phyloP scores from a whole-genome alignment of 2,329 filamentous ascomycete species.

The Aureobasidium sp. region DNA sequence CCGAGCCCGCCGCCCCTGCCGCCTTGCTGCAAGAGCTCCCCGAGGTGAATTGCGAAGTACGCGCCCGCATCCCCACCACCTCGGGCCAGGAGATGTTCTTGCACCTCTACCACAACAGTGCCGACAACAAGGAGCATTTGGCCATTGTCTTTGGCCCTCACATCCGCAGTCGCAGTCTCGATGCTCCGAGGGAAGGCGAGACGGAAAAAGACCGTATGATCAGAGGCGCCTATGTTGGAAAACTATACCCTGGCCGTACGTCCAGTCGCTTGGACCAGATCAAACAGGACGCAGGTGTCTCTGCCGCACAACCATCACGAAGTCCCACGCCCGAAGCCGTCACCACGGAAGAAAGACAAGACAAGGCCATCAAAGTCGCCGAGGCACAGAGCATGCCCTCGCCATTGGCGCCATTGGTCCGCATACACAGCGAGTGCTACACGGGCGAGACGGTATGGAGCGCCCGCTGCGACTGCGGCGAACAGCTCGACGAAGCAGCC shows the following conservation, averaged over 20 bases:
- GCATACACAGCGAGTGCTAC: constrained; percentile 97
- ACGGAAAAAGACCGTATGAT: constrained; percentile 90
- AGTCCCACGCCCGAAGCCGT: constrained; percentile 9
- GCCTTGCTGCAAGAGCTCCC: constrained; percentile 70
- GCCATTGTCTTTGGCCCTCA: constrained; percentile 91
- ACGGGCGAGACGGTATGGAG: constrained; percentile 99
- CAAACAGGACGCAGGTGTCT: constrained; percentile 33
- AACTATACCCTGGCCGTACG: constrained; percentile 76
- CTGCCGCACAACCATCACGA: neutral
- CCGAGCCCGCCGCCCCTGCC: constrained; percentile 46
- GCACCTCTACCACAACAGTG: constrained; percentile 86
- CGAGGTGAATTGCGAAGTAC: constrained; percentile 84
- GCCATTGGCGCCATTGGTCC: constrained; percentile 62
- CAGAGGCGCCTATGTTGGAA: constrained; percentile 82
- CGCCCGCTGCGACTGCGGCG: constrained; percentile 92
- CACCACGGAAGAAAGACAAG: constrained; percentile 1
- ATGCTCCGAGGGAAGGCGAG: constrained; percentile 66
- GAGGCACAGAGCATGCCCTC: neutral
- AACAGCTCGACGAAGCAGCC: constrained; percentile 94
- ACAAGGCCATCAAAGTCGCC: neutral
- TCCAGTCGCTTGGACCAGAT: constrained; percentile 59
- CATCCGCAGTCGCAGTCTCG: constrained; percentile 66
- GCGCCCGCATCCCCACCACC: constrained; percentile 89
- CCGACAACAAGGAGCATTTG: constrained; percentile 91
- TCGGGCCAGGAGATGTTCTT: constrained; percentile 93